Evolutionary conservation across 2,329 filamentous ascomycete species (phyloP).

Genomic region (Cytospora chrysosperma): DNA sequence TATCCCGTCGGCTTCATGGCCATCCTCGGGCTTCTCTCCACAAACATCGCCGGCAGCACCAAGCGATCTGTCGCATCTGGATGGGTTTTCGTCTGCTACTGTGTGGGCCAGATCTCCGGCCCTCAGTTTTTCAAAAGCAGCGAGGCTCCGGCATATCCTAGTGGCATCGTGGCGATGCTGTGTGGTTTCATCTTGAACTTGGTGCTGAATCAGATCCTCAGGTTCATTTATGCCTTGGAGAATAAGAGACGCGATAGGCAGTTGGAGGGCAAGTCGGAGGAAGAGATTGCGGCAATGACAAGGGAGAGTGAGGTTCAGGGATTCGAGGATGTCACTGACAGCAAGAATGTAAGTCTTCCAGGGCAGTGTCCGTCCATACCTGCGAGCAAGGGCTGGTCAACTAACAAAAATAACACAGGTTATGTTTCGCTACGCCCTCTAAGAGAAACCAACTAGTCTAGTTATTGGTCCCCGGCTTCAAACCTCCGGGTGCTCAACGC

Average conservation of each 20-base stretch:
- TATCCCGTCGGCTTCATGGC: conserved; percentile 35
- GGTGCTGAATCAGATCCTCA: conserved; percentile 30
- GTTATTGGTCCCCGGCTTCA: neutral
- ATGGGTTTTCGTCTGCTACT: conserved; percentile 34
- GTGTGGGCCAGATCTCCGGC: conserved; percentile 33
- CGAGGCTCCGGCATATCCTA: conserved; percentile 35
- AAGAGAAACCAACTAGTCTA: neutral
- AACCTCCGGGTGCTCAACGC: neutral
- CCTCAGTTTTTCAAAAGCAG: conserved; percentile 34
- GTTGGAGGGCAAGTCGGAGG: conserved; percentile 31
- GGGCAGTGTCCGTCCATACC: neutral
- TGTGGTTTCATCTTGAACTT: conserved; percentile 34
- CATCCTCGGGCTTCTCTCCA: conserved; percentile 30
- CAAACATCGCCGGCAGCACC: conserved; percentile 33
- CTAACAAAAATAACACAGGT: neutral
- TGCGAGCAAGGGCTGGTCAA: neutral
- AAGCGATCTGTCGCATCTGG: conserved; percentile 32
- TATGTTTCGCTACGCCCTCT: conserved; percentile 14
- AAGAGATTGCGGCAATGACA: conserved; percentile 33
- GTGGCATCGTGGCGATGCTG: conserved; percentile 36
- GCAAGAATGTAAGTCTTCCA: conserved; percentile 29
- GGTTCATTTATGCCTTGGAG: conserved; percentile 32
- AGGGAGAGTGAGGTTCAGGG: conserved; percentile 35
- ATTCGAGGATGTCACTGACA: conserved; percentile 41
- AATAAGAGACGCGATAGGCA: conserved; percentile 33